Conservation (phyloP, 139 green algal species). For the Chlamydomonas sp. region DNA sequence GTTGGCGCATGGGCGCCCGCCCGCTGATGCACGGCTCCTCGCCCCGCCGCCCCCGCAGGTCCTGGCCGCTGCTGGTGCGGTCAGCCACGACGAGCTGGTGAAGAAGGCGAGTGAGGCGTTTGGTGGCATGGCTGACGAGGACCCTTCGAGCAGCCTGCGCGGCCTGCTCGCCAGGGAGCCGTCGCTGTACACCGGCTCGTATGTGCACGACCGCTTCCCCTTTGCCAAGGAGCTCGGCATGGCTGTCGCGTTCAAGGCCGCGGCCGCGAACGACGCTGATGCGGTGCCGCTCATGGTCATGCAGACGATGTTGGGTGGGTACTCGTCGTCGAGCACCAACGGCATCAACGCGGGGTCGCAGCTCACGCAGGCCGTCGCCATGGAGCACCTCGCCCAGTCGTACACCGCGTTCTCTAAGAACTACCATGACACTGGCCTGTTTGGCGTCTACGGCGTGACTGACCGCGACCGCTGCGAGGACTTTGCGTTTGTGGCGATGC, state of each 20-base stretch:
- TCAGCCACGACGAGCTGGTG: constrained; percentile 85
- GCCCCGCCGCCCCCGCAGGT: no score
- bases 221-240: constrained; percentile 70
- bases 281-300: constrained; percentile 93
- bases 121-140: constrained; percentile 29
- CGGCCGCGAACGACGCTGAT: constrained; percentile 88
- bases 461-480: constrained; percentile 35
- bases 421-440: constrained; percentile 94
- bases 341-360: constrained; percentile 47
- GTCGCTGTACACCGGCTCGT: constrained; percentile 85
- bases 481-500: no score
- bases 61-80: constrained; percentile 71
- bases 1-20: constrained; percentile 63
- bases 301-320: constrained; percentile 78
- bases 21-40: constrained; percentile 77
- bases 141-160: constrained; percentile 12
- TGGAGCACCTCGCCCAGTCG: constrained; percentile 73
- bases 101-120: constrained; percentile 37
- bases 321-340: constrained; percentile 53
- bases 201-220: constrained; percentile 85
- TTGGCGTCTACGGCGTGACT: constrained; percentile 79
- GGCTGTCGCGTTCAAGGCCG: constrained; percentile 88
- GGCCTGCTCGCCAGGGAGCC: constrained; percentile 56
- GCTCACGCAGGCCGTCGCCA: constrained; percentile 76
- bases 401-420: constrained; percentile 95